These are phyloP conservation scores for Pichia sp. DNA, from an alignment of 1,139 yeast genomes.

Conservation along the genomic window DNA sequence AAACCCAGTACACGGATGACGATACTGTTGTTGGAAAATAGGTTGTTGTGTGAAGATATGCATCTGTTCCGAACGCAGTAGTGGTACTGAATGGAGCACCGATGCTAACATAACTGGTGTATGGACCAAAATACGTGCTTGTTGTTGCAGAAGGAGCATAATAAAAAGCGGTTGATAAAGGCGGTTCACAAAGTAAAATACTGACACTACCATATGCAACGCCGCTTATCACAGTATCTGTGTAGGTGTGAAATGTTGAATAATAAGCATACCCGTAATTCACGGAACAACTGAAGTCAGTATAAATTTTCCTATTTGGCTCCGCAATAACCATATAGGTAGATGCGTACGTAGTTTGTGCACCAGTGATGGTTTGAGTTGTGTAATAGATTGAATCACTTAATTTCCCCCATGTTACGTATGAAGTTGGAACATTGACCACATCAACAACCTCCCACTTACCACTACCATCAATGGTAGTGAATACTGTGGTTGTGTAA, in stretches of 20 bases:
- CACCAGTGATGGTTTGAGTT: neutral
- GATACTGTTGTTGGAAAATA: neutral
- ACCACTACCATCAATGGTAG: neutral
- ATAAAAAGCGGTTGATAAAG: too few species aligned
- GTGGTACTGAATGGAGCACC: neutral
- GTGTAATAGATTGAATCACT: neutral
- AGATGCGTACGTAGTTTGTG: neutral
- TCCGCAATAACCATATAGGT: neutral
- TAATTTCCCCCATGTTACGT: neutral
- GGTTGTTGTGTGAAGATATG: neutral
- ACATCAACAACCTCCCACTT: neutral
- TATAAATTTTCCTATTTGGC: neutral
- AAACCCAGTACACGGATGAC: neutral
- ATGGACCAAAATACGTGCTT: too few species aligned
- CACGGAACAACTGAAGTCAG: too few species aligned
- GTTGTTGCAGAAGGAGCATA: too few species aligned
- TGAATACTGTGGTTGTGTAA: too few species aligned
- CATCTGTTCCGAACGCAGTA: neutral
- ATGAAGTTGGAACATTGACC: neutral
- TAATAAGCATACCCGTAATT: too few species aligned
- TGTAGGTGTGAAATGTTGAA: too few species aligned
- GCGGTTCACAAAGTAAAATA: too few species aligned
- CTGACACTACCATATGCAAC: too few species aligned
- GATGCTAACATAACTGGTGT: neutral
- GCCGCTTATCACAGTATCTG: too few species aligned